Conservation (phyloP, 129 eudicot genomes). For the Lactuca saligna region DNA sequence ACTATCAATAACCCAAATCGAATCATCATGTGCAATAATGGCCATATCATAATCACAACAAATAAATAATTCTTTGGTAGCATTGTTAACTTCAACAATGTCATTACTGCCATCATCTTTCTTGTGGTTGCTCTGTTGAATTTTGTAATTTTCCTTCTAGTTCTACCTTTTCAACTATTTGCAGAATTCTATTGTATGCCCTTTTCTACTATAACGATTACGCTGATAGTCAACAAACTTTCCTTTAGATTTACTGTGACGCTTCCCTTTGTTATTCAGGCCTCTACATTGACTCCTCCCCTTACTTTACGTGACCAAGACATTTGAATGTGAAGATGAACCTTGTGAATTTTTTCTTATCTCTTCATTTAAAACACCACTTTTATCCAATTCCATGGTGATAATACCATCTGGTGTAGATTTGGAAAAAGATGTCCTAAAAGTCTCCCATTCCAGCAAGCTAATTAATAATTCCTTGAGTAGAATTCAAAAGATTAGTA, state of each 20-base stretch:
- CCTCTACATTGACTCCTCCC: neutral
- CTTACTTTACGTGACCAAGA: neutral
- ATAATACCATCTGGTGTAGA: neutral
- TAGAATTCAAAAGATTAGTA: too few relatives aligned
- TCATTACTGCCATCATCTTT: conserved; percentile 7
- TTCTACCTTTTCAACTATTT: neutral
- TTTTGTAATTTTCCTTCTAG: neutral
- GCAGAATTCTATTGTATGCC: neutral
- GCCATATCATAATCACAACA: neutral
- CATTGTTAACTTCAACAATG: too few relatives aligned
- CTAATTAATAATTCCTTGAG: too few relatives aligned
- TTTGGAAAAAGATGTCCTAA: neutral
- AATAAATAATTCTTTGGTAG: neutral
- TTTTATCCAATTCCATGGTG: neutral
- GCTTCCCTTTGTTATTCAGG: neutral
- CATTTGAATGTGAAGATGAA: conserved; percentile 13
- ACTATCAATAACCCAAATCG: conserved; percentile 4
- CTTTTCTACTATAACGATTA: neutral
- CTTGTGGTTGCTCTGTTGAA: neutral
- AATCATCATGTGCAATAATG: neutral
- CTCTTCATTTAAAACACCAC: neutral
- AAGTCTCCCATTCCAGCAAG: too few relatives aligned
- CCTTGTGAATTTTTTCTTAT: neutral
- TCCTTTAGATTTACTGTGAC: too few relatives aligned
- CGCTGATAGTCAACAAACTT: too few relatives aligned